Percentiles rank a stretch among this genome's conserved stretches.
Conservation (phyloP, 2,329 filamentous ascomycete genomes). For the Chrysoporthe austroafricana region DNA sequence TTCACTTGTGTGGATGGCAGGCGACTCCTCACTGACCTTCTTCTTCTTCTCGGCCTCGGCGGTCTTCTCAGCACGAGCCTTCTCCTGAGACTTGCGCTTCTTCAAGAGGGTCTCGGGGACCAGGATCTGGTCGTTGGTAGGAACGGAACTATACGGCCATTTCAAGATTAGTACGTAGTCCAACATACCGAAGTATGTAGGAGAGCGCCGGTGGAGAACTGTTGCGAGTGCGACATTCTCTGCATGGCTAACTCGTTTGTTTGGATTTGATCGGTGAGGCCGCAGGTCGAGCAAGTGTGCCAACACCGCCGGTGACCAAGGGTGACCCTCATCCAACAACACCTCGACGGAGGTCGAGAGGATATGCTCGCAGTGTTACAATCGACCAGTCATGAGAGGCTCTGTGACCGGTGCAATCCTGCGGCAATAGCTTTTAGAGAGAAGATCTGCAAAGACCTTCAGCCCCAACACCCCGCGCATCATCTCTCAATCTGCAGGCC, state of each 20-base stretch:
- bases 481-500: constrained; percentile 62
- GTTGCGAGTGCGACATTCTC: constrained; percentile 93
- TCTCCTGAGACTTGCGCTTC: constrained; percentile 99
- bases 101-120: constrained; percentile 99
- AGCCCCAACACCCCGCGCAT: constrained; percentile 76
- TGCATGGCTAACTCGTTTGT: constrained; percentile 80
- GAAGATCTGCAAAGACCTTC: constrained; percentile 66
- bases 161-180: constrained; percentile 81
- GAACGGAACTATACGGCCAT: constrained; percentile 72
- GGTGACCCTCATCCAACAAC: constrained; percentile 74
- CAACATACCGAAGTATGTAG: constrained; percentile 66
- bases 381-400: constrained; percentile 4
- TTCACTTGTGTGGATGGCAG: constrained; percentile 41
- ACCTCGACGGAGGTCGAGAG: constrained; percentile 61
- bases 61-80: constrained; percentile 88
- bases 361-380: constrained; percentile 46
- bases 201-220: constrained; percentile 89
- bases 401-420: constrained; percentile 33
- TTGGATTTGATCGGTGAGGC: constrained; percentile 81
- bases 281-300: constrained; percentile 32
- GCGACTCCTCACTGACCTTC: constrained; percentile 68
- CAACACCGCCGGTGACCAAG: constrained; percentile 18
- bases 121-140: constrained; percentile 92
- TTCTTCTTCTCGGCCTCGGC: constrained; percentile 84
- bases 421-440: constrained; percentile 77